Evolutionary conservation across 768 basidiomycete species (phyloP).

Genomic region (Strobilomyces confusus): DNA sequence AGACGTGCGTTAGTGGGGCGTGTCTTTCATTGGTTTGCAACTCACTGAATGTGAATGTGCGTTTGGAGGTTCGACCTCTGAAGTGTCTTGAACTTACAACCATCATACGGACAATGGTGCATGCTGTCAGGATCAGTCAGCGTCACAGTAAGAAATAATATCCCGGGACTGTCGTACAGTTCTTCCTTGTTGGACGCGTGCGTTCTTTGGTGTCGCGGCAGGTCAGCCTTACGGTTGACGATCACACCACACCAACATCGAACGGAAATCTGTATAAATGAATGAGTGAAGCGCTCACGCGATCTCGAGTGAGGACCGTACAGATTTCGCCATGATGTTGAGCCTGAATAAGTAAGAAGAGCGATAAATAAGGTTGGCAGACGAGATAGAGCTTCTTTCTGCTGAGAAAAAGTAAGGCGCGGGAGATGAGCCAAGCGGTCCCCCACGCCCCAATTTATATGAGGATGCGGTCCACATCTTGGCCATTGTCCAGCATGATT

Average conservation of each 20-base stretch:
- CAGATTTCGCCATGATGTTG: not conserved
- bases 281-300: not conserved
- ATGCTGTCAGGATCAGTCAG: constrained; percentile 19
- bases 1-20: not conserved
- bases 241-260: not conserved
- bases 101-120: constrained; percentile 18
- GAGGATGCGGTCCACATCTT: constrained; percentile 5
- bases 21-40: not conserved
- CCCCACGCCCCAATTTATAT: constrained; percentile 20
- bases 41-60: constrained; percentile 30
- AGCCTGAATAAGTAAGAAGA: not conserved
- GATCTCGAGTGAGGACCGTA: constrained; percentile 4
- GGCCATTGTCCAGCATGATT: constrained; percentile 22
- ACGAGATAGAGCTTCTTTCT: not conserved
- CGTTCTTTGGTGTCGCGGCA: constrained; percentile 23
- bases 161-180: constrained; percentile 14
- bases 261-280: not conserved
- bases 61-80: constrained; percentile 27
- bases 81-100: constrained; percentile 22
- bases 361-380: not conserved
- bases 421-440: constrained; percentile 1
- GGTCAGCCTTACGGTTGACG: constrained; percentile 26
- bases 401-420: not conserved
- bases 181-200: constrained; percentile 24
- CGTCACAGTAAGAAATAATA: not conserved